phyloP scores from a whole-genome alignment of 768 basidiomycete genomes.

The Phanerochaete carnosa region DNA sequence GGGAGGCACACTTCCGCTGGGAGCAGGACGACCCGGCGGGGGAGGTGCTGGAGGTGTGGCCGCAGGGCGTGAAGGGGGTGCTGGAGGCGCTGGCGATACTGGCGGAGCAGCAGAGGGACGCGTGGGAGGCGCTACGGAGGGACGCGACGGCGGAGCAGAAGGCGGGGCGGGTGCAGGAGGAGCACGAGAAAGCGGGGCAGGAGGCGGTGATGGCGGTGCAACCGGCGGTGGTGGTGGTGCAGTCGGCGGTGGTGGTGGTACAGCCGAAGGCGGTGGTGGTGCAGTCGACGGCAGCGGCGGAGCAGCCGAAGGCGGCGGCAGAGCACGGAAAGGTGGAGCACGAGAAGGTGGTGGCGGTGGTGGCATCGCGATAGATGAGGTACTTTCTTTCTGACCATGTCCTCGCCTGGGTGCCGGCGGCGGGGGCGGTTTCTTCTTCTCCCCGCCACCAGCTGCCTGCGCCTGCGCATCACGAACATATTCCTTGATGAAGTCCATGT shows the following conservation, averaged over 20 bases:
- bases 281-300: too few relatives aligned
- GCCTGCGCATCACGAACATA: slow-evolving; percentile 59
- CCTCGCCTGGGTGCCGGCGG: slow-evolving; percentile 32
- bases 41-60: slow-evolving; percentile 22
- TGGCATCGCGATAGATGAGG: slow-evolving; percentile 42
- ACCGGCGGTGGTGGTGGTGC: slow-evolving; percentile 34
- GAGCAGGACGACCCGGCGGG: slow-evolving; percentile 32
- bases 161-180: slow-evolving; percentile 29
- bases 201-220: slow-evolving; percentile 30
- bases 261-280: slow-evolving; percentile 34
- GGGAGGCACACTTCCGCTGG: slow-evolving; percentile 3
- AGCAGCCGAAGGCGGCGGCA: slow-evolving; percentile 28
- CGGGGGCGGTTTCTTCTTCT: slow-evolving; percentile 28
- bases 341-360: slow-evolving; percentile 25
- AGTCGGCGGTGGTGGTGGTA: slow-evolving; percentile 33
- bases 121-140: slow-evolving; percentile 29
- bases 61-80: slow-evolving; percentile 12
- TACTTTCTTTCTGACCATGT: slow-evolving; percentile 28
- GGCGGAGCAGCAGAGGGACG: slow-evolving; percentile 27
- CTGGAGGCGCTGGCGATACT: slow-evolving; percentile 36
- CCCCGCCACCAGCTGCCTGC: slow-evolving; percentile 21
- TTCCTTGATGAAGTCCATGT: slow-evolving; percentile 87
- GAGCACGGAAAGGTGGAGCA: slow-evolving; percentile 33
- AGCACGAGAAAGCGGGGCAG: slow-evolving; percentile 25
- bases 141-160: slow-evolving; percentile 32